Evolutionary conservation across 192 early-diverging fungal species (phyloP), one percentile per base, ranked within the genome.

Genomic region (Backusella sp.): DNA sequence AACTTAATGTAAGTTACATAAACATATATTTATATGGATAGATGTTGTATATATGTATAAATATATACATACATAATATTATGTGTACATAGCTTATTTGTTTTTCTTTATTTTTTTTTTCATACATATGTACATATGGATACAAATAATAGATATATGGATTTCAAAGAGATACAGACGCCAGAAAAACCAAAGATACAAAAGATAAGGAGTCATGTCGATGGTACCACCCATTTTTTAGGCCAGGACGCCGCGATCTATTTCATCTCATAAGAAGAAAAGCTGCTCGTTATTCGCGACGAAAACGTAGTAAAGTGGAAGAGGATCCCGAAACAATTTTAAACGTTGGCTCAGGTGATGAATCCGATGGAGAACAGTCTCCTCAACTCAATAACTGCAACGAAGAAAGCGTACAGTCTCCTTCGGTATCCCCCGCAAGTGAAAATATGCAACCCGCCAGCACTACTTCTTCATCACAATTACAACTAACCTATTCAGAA

Each of bases 101-200:
- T 72, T 68, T 49, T 32, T 41, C 41, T 46, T 35, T 39, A 9
- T 66, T 44, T 42, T 36, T n/a, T 66, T 70, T 46, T 66, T 66
- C 37, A 19, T 70, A 73, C 7, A 21, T 56, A 56, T 11, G 28
- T 59, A 59, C 23, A 56, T 28, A 62, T 62, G 56, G 8, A 56
- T 23, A 56, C 53, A 56, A 59, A 62, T n/a, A 62, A 73, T 23
- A 85, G 84, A 86, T 86, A 6, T 86, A 86, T 68, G 84, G 84
- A 41, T 86, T 86, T 41, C 80, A 86, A 75, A 74, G 84, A 67
- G 84, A 83, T 66, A 83, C 84, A 19, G 84, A 86, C 75, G 84
- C 84, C 9, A 69, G 84, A 41, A 86, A 86, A 80, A 80, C 77
- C 39, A 86, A 86, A 75, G 82, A 83, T 69, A 76, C 71, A 30